Evolutionary conservation across 768 basidiomycete genomes (phyloP).

Genomic region (Cantharellus anzutake): DNA sequence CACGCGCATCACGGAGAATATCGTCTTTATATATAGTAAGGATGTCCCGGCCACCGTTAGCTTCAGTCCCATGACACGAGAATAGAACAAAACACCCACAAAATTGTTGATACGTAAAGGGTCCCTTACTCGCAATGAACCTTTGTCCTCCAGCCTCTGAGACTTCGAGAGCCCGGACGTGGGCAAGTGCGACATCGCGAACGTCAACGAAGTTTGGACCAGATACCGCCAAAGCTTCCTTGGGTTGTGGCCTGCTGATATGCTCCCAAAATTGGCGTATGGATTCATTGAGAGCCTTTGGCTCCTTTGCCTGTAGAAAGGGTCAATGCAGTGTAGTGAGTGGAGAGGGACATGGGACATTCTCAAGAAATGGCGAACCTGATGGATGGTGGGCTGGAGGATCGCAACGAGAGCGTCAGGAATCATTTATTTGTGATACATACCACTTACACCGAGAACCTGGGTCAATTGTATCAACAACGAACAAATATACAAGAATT

Average conservation of each 20-base stretch:
- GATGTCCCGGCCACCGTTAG: no score
- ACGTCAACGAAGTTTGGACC: constrained; percentile 14
- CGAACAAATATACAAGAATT: neutral
- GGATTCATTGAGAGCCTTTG: constrained; percentile 18
- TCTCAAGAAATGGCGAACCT: neutral
- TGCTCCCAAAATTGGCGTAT: constrained; percentile 4
- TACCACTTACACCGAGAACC: neutral
- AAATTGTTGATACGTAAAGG: neutral
- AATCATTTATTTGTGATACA: neutral
- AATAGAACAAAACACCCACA: neutral
- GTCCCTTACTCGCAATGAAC: constrained; percentile 3
- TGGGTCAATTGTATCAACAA: neutral
- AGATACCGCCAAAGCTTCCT: neutral
- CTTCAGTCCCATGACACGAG: no score
- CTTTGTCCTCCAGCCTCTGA: constrained; percentile 11
- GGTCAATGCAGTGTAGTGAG: neutral
- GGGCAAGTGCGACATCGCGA: constrained; percentile 13
- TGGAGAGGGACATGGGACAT: neutral
- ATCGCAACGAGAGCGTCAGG: neutral
- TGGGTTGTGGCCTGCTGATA: neutral
- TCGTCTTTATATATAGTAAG: neutral
- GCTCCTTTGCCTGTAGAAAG: neutral
- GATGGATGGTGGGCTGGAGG: neutral
- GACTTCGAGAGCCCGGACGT: constrained; percentile 11
- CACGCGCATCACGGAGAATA: neutral